Conservation (phyloP, 1,284 basidiomycete genomes). For the Cystobasidium pallidum region DNA sequence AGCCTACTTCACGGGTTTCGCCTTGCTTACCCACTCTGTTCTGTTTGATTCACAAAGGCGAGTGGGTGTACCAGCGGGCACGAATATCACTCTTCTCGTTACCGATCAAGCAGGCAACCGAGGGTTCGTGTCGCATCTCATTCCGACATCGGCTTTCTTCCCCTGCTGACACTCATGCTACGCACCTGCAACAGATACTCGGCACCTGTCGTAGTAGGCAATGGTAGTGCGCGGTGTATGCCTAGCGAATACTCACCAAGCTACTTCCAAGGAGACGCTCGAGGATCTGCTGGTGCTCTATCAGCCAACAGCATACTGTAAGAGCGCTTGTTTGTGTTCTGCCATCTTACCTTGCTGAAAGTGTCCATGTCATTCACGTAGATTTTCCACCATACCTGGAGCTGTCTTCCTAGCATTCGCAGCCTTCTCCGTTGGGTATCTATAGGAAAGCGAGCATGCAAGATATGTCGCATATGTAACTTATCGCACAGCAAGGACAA, state of each 20-base stretch:
- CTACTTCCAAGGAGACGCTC: not conserved
- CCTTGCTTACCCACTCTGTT: too few relatives aligned
- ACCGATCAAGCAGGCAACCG: constrained; percentile 23
- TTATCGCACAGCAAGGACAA: not conserved
- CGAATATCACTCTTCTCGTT: constrained; percentile 22
- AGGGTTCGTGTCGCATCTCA: not conserved
- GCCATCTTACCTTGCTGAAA: not conserved
- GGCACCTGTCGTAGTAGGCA: not conserved
- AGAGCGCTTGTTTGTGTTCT: not conserved
- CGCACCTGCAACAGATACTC: constrained; percentile 26
- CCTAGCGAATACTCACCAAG: not conserved
- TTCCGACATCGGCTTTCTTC: not conserved
- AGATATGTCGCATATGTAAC: not conserved
- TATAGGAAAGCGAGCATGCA: too few relatives aligned
- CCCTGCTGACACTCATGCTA: not conserved
- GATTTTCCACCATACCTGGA: not conserved
- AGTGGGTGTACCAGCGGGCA: constrained; percentile 16
- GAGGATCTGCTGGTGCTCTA: not conserved
- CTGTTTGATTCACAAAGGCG: too few relatives aligned
- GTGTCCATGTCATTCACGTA: not conserved
- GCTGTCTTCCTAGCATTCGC: not conserved
- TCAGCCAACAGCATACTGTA: not conserved
- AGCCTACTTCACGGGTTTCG: too few relatives aligned
- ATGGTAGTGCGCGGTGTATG: constrained; percentile 18
- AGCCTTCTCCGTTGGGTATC: not conserved